A percentile compares a stretch with the other conserved stretches of the same genome.
Conservation (phyloP, 495 filamentous ascomycete genomes). For the Neurospora hispaniola region DNA sequence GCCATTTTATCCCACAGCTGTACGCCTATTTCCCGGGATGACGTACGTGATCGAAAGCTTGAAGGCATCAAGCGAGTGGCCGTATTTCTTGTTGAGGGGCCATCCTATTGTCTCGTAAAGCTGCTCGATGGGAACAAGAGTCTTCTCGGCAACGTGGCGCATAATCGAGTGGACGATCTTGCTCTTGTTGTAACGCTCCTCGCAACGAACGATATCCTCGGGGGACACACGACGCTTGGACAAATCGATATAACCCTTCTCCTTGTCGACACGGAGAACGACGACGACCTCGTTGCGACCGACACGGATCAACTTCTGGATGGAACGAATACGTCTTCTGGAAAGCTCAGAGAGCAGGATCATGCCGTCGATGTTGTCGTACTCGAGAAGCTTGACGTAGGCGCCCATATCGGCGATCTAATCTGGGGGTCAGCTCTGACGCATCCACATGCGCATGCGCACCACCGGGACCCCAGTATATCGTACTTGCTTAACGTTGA, state of each 20-base stretch:
- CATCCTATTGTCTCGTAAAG: conserved; percentile 91
- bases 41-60: conserved; percentile 95
- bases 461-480: neutral
- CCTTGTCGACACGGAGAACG: conserved; percentile 94
- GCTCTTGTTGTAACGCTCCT: conserved; percentile 98
- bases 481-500: conserved; percentile 86
- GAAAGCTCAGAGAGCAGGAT: conserved; percentile 95
- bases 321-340: conserved; percentile 90
- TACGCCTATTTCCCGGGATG: neutral
- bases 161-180: conserved; percentile 98
- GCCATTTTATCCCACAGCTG: neutral
- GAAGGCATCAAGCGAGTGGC: conserved; percentile 93
- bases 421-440: neutral
- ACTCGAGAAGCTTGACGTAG: conserved; percentile 98
- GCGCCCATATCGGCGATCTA: conserved; percentile 99
- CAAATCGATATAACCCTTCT: conserved; percentile 99
- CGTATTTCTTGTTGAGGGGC: conserved; percentile 96
- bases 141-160: conserved; percentile 96
- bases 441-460: conserved; percentile 7
- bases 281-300: conserved; percentile 97
- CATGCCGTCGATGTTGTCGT: conserved; percentile 99
- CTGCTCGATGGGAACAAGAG: conserved; percentile 79
- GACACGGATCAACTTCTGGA: conserved; percentile 97
- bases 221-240: conserved; percentile 95
- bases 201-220: conserved; percentile 95